Conservation (phyloP, 169 alveolate genomes). For the Cryptosporidium canis region DNA sequence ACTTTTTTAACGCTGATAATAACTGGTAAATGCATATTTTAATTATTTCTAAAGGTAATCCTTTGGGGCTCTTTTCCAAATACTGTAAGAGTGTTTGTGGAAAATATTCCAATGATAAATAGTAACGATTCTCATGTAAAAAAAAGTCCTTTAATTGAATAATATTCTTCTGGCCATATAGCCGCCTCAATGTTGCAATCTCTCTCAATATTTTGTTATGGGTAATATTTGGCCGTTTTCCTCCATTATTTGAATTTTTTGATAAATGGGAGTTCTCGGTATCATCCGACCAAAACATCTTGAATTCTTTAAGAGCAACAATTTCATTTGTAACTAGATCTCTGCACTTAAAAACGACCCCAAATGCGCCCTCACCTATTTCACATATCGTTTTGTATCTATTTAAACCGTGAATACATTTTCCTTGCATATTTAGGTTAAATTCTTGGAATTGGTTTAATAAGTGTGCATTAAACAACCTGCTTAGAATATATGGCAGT, state of each 20-base stretch:
- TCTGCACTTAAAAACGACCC: conserved; percentile 92
- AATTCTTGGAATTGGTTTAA: not conserved
- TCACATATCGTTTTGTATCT: conserved; percentile 80
- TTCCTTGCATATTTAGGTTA: conserved; percentile 27
- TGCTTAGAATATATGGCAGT: not conserved
- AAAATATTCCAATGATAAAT: conserved; percentile 90
- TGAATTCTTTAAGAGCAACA: conserved; percentile 94
- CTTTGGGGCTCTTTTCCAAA: conserved; percentile 88
- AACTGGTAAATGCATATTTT: conserved; percentile 88
- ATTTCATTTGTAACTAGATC: conserved; percentile 82
- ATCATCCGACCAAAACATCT: conserved; percentile 67
- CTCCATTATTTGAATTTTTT: conserved; percentile 49
- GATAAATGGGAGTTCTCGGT: not conserved
- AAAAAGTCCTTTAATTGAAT: conserved; percentile 92
- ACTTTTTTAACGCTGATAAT: conserved; percentile 86
- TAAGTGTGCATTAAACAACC: not conserved
- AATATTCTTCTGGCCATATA: conserved; percentile 86
- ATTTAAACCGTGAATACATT: conserved; percentile 74
- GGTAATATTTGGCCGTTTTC: conserved; percentile 85
- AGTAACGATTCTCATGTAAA: conserved; percentile 88
- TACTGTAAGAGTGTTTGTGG: conserved; percentile 89
- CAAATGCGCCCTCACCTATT: conserved; percentile 94
- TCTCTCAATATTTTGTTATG: conserved; percentile 90
- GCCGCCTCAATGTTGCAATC: conserved; percentile 87
- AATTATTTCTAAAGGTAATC: conserved; percentile 83